Base-by-base conservation (phyloP, 2,329 filamentous ascomycete species). In the Paecilomyces sp. region DNA sequence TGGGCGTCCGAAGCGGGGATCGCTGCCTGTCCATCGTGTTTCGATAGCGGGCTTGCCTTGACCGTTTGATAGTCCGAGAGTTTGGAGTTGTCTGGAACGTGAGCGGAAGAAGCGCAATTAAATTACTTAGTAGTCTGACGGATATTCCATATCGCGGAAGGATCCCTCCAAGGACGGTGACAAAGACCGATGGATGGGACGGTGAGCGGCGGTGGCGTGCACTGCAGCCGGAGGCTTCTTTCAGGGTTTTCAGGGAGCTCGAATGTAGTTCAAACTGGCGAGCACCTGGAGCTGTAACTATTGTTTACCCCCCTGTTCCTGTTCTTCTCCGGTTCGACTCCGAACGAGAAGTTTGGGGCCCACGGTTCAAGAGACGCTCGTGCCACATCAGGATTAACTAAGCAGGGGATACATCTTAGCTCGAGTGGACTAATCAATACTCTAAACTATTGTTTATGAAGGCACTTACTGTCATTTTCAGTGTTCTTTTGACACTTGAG, bases 21-120 rank as follows among this genome's bases (percentile, higher is more conserved):
- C 66, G 72, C 61, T 71, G 70, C 30, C 66, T 66, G 47, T 76
- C 72, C 75, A 77, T 77, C 31, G 59, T 67, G 2, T 18, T 47
- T 47, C n/a, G 41, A 47, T 47, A 18, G 41, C n/a, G n/a, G 41
- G 41, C 8, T 47, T 47, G 41, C 41, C 41, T 47, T 47, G 41
- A 47, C n/a, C 41, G 41, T 47, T 47, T 47, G n/a, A 47, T n/a
- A 47, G 41, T 47, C 41, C 18, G 41, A 47, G 41, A 47, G 41
- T 22, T 33, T 18, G 41, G 7, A 47, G n/a, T 47, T 22, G 6
- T 47, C 41, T 47, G 15, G 18, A 47, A 47, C 41, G 41, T 47
- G 41, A 18, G 18, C 9, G 4, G 15, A 47, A 47, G 41, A 47
- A 47, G 41, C 18, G 41, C 41, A 18, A 22, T 47, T 18, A 47